Percentiles rank a stretch among this genome's conserved stretches.
phyloP scores from a whole-genome alignment of 192 early-diverging fungal species.

The Coemansia sp. region DNA sequence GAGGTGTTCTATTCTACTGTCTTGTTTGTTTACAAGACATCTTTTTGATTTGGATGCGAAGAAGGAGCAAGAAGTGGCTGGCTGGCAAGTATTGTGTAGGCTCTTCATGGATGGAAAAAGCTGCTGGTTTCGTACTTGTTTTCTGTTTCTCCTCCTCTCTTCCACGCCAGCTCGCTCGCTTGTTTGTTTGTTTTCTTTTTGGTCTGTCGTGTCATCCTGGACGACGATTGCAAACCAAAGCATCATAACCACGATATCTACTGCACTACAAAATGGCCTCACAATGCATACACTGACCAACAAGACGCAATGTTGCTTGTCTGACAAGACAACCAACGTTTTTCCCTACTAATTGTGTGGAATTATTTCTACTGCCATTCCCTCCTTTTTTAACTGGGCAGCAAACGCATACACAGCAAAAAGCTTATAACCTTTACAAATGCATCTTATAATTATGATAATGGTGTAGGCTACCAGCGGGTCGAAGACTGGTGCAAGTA shows the following conservation, averaged over 20 bases:
- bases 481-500: conserved; percentile 57
- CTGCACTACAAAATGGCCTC: conserved; percentile 2
- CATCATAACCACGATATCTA: neutral
- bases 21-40: neutral
- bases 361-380: neutral
- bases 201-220: neutral
- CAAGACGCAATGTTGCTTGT: conserved; percentile 2
- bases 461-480: conserved; percentile 37
- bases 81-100: neutral
- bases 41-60: neutral
- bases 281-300: neutral
- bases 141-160: no score
- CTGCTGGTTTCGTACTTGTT: no score
- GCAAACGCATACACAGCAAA: neutral
- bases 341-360: neutral
- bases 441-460: neutral
- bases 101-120: no score
- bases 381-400: neutral
- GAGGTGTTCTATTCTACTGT: neutral
- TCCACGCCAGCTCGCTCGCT: no score
- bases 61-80: neutral
- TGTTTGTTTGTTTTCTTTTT: neutral
- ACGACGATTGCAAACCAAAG: no score
- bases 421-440: neutral
- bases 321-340: neutral